Base-by-base conservation (phyloP, 2,329 filamentous ascomycete species). In the Cercospora sesami region DNA sequence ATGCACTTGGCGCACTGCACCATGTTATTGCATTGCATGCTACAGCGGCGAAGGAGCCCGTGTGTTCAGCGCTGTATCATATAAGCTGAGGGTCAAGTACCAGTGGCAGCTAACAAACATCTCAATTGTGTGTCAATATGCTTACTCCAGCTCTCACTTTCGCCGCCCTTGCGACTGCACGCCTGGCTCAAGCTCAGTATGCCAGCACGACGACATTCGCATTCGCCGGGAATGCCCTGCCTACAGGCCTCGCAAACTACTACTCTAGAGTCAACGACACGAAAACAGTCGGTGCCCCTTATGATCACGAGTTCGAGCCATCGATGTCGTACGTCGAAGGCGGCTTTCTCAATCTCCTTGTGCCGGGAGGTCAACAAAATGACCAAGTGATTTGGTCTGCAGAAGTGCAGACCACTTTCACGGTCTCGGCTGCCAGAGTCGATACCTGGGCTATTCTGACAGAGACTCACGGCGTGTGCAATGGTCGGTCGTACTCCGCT, bases 361-460 rank as follows among this genome's bases (percentile, higher is more conserved):
- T 71, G 8, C 57, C 57, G 9, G 67, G 63, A 5, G 67, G 67
- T 9, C 67, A 63, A 33, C 59, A 65, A 21, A 60, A 39, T 33
- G 51, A 67, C 33, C 36, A 60, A 12, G 51, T 48, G 9, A 68
- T 70, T 12, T 64, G 42, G 59, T 69, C 62, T 31, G 69, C 59
- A n/a, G 64, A 69, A 57, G 60, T 71, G 16, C 51, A 57, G 16
- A 71, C 67, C 3, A 45, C 55, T 1, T 71, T 69, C 45, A 69
- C 65, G 7, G 60, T 71, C 21, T 61, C 65, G 3, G 60, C 67
- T 12, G 69, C 68, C 33, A 64, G 63, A 28, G 69, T 71, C 5
- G 61, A 66, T 10, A 71, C 69, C 3, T 69, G 67, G 36, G 69
- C 69, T 1, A 65, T 71, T 9, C 60, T 71, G 36, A 69, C 65